Conservation (phyloP, 169 alveolate genomes). For the Perkinsus chesapeaki region DNA sequence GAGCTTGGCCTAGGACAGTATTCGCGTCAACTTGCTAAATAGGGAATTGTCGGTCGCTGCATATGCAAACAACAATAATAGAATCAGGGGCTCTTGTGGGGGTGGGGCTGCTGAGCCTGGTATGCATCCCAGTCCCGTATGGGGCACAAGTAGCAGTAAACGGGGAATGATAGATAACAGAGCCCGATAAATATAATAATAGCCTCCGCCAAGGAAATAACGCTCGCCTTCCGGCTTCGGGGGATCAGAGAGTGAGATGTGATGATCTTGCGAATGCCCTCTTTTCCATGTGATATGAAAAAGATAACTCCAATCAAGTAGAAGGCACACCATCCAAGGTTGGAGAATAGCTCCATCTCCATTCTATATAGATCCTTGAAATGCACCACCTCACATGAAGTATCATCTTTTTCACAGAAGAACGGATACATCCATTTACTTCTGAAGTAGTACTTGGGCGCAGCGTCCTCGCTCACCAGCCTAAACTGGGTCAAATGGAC, state of each 20-base stretch:
- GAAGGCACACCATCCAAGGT: neutral
- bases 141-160: neutral
- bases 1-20: neutral
- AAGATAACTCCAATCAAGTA: neutral
- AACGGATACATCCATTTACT: neutral
- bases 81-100: no score
- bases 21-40: neutral
- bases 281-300: neutral
- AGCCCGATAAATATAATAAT: neutral
- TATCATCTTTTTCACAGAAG: neutral
- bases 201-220: neutral
- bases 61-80: no score
- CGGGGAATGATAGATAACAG: neutral
- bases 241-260: neutral
- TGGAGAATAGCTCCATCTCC: neutral
- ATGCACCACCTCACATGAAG: neutral
- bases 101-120: neutral
- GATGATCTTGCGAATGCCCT: neutral
- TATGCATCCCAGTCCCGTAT: neutral
- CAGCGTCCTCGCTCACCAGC: neutral
- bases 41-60: neutral
- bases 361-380: neutral
- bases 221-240: neutral
- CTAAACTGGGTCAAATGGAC: constrained; percentile 23
- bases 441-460: neutral